Conservation (phyloP, 805 yeast species). For the Peterozyma xylosa region DNA sequence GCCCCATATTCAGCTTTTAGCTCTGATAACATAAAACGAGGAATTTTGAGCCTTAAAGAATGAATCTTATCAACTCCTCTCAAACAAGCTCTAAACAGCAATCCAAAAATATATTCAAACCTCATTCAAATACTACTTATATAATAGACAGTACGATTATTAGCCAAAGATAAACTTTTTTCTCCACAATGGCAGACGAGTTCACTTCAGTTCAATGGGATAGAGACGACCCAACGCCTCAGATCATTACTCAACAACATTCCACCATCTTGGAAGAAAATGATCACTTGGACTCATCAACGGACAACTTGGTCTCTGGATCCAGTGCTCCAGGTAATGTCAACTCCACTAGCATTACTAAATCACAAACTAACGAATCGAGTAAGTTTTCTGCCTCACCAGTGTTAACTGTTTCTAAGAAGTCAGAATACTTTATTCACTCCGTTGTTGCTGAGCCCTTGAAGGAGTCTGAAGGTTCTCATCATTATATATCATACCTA, state of each 20-base stretch:
- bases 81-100: too few species aligned
- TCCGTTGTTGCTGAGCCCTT: slow-evolving; percentile 51
- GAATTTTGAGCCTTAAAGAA: background rate
- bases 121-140: too few species aligned
- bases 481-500: slow-evolving; percentile 69
- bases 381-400: background rate
- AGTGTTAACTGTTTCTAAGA: slow-evolving; percentile 2
- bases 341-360: background rate
- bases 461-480: slow-evolving; percentile 67
- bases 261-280: slow-evolving; percentile 1
- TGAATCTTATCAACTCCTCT: background rate
- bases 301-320: background rate
- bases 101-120: too few species aligned
- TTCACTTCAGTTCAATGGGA: slow-evolving; percentile 56
- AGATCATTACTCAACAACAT: background rate
- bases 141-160: too few species aligned
- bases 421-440: slow-evolving; percentile 19
- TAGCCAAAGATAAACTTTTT: too few species aligned
- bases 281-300: background rate
- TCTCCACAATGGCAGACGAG: slow-evolving; percentile 28
- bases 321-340: background rate
- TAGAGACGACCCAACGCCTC: slow-evolving; percentile 26
- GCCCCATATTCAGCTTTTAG: background rate
- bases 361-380: background rate
- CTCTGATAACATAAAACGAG: background rate